Conservation (phyloP, 495 filamentous ascomycete genomes). For the Ramalina peruviana region DNA sequence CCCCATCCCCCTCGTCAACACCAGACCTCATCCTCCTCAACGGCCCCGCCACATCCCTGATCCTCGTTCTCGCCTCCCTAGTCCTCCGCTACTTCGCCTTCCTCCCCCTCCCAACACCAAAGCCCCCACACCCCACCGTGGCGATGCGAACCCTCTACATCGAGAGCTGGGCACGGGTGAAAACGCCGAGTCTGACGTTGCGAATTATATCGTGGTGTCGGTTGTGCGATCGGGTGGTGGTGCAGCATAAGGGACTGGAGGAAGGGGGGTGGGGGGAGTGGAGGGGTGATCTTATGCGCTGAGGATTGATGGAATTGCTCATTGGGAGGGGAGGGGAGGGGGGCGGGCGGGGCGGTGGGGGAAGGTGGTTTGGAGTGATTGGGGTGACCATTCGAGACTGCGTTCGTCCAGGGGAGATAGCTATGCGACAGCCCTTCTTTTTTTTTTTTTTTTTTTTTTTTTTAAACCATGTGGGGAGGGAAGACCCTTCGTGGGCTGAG, state of each 20-base stretch:
- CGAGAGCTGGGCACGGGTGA: conserved; percentile 82
- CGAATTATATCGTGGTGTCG: conserved; percentile 42
- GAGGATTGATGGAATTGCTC: not conserved
- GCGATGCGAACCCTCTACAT: conserved; percentile 62
- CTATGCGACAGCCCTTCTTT: too few relatives aligned
- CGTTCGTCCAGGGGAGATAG: too few relatives aligned
- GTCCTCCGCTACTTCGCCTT: conserved; percentile 48
- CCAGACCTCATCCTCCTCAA: conserved; percentile 67
- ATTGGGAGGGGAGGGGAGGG: too few relatives aligned
- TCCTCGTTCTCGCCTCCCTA: conserved; percentile 56
- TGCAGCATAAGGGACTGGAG: conserved; percentile 55
- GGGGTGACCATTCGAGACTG: too few relatives aligned
- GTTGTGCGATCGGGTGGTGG: conserved; percentile 55
- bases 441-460: too few relatives aligned
- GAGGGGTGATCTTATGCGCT: conserved; percentile 8
- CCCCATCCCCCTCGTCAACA: too few relatives aligned
- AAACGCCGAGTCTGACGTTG: conserved; percentile 66
- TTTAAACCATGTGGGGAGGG: too few relatives aligned
- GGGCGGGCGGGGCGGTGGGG: too few relatives aligned
- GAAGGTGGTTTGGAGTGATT: too few relatives aligned
- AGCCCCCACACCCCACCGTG: conserved; percentile 3
- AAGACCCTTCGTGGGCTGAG: too few relatives aligned
- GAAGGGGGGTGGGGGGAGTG: conserved; percentile 18
- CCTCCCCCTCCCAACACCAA: conserved; percentile 13
- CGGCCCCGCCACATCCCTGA: conserved; percentile 75